Evolutionary conservation across 805 yeast genomes (phyloP), one percentile per base, ranked within the genome.

Genomic region (Hyphopichia homilentoma): DNA sequence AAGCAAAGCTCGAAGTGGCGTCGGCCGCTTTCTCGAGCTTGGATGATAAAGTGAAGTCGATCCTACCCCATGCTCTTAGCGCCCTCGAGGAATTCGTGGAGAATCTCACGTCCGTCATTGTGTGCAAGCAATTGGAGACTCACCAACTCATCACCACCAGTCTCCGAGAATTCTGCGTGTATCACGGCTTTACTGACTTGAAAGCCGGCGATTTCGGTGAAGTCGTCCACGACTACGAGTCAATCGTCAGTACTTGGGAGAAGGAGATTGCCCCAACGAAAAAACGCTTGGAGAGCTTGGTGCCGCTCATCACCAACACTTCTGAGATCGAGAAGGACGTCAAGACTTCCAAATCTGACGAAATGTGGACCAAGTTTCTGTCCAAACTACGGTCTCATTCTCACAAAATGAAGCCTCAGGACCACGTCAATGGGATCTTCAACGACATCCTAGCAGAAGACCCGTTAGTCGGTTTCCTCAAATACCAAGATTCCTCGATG

Each of bases 11-110:
- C 20, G 52, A 53, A n/a, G 59, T 54, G 14, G 47, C 55, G 7
- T 53, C 53, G 16, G 38, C 41, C 5, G 45, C 55, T 5, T 72
- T 52, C 38, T 43, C 46, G 11, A 61, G 61, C 14, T 41, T 68
- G 13, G 68, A 70, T 41, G 57, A 54, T 14, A 70, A 68, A 33
- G 47, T 64, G n/a, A 60, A 58, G 30, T 27, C 62, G 4, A 44
- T 68, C 3, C 48, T 73, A 5, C 81, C 81, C 1, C 75, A 72
- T 40, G 59, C 65, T 3, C 46, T 71, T 29, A 52, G 58, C 3
- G 59, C 65, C 12, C 43, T 74, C 27, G 73, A 75, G 21, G 81
- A 75, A 41, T 74, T 73, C 37, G 49, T 74, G 7, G 70, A 63
- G 28, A 56, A 58, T 32, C 36, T 75, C 9, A 52, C 71, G 1